Conservation (phyloP, 1,284 basidiomycete species). For the Sanghuangporus sanghuang region DNA sequence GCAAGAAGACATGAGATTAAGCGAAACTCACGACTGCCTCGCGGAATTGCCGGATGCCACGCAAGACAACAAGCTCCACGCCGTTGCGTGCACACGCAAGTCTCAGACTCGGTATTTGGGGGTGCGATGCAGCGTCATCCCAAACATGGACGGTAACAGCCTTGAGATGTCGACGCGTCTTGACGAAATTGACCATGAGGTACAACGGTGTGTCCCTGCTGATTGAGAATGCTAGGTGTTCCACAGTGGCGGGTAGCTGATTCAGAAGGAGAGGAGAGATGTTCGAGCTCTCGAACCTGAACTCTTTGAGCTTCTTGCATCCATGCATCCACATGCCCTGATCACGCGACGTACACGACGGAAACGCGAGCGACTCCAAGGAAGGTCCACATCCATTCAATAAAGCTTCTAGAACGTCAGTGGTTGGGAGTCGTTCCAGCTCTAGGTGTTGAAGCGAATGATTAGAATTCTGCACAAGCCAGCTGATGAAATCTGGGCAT, state of each 20-base stretch:
- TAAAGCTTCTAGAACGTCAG: conserved; percentile 47
- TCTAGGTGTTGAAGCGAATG: conserved; percentile 47
- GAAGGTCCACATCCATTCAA: conserved; percentile 40
- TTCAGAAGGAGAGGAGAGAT: conserved; percentile 41
- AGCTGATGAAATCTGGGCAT: conserved; percentile 53
- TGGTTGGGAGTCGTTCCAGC: conserved; percentile 51
- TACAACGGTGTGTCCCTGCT: conserved; percentile 48
- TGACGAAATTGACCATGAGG: conserved; percentile 46
- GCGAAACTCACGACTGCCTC: conserved; percentile 37
- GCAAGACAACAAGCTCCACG: conserved; percentile 40
- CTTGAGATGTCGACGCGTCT: conserved; percentile 34
- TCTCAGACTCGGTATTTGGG: conserved; percentile 43
- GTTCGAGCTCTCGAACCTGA: conserved; percentile 48
- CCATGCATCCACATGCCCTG: conserved; percentile 39
- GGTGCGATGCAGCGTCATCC: conserved; percentile 41
- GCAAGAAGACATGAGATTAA: conserved; percentile 11
- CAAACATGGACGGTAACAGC: conserved; percentile 44
- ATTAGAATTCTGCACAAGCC: conserved; percentile 58
- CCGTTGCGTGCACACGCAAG: conserved; percentile 52
- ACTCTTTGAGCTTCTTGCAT: conserved; percentile 45
- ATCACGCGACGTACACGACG: conserved; percentile 45
- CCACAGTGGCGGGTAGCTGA: conserved; percentile 41
- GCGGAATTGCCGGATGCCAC: conserved; percentile 43
- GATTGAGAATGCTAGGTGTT: conserved; percentile 54
- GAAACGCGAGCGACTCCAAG: conserved; percentile 51